phyloP scores from a whole-genome alignment of 2,329 filamentous ascomycete genomes.

The Fusarium hostae region DNA sequence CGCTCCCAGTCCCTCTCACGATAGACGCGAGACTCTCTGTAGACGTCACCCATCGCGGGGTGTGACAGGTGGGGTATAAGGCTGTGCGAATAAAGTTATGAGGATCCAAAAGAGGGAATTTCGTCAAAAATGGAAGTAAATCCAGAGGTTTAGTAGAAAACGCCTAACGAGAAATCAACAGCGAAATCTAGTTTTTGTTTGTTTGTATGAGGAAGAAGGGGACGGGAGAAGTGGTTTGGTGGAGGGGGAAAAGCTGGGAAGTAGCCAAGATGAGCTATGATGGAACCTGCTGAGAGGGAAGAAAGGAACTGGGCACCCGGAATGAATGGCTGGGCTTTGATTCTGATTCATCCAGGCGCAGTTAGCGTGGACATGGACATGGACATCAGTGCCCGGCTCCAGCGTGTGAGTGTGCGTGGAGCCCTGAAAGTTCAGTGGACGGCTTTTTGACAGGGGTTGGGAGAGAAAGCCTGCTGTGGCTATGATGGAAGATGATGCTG shows the following conservation, averaged over 20 bases:
- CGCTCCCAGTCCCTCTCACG: slow-evolving; percentile 49
- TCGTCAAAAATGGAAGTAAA: not conserved
- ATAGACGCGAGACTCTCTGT: slow-evolving; percentile 49
- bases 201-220: slow-evolving; percentile 32
- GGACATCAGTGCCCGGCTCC: slow-evolving; percentile 8
- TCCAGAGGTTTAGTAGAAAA: slow-evolving; percentile 23
- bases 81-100: slow-evolving; percentile 21
- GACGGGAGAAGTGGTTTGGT: slow-evolving; percentile 16
- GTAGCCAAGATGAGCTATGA: slow-evolving; percentile 35
- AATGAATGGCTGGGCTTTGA: slow-evolving; percentile 29
- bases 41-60: slow-evolving; percentile 51
- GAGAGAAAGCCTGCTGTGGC: slow-evolving; percentile 32
- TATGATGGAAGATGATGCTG: slow-evolving; percentile 41
- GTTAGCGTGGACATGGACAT: slow-evolving; percentile 4
- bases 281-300: slow-evolving; percentile 34
- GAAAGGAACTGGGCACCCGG: slow-evolving; percentile 23
- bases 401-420: slow-evolving; percentile 27
- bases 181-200: slow-evolving; percentile 29
- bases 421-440: slow-evolving; percentile 29
- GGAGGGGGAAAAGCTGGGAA: slow-evolving; percentile 32
- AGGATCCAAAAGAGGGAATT: slow-evolving; percentile 6
- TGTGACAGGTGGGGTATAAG: slow-evolving; percentile 30
- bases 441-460: slow-evolving; percentile 12
- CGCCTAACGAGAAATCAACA: slow-evolving; percentile 32
- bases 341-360: slow-evolving; percentile 5